These are phyloP conservation scores for Melampsora americana DNA, from an alignment of 1,284 basidiomycete genomes.

Conservation along the genomic window DNA sequence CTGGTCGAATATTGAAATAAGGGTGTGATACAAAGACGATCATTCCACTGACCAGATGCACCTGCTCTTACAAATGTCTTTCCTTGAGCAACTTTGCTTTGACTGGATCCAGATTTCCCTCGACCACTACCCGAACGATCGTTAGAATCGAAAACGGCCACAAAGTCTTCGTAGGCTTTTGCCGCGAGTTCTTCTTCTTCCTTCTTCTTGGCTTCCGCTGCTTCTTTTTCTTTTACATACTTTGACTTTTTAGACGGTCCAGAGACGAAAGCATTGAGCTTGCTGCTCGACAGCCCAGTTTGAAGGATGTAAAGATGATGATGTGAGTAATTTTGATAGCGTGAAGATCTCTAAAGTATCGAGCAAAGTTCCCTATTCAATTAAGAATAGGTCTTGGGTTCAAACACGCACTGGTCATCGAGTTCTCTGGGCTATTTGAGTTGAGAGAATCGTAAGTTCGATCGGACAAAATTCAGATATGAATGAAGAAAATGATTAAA, in stretches of 20 bases:
- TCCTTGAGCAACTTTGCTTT: conserved; percentile 52
- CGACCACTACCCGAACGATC: conserved; percentile 53
- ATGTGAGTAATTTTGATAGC: too few species aligned
- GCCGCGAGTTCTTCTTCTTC: conserved; percentile 54
- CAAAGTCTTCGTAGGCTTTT: conserved; percentile 71
- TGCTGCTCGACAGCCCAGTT: too few species aligned
- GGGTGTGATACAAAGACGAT: not conserved
- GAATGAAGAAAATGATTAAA: too few species aligned
- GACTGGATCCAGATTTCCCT: conserved; percentile 44
- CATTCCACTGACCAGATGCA: conserved; percentile 46
- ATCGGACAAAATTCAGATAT: too few species aligned
- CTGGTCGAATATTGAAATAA: not conserved
- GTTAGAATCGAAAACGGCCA: conserved; percentile 78
- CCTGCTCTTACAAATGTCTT: conserved; percentile 72
- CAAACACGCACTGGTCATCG: too few species aligned
- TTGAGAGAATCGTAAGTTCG: too few species aligned
- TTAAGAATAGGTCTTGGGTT: too few species aligned
- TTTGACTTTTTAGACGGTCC: conserved; percentile 59
- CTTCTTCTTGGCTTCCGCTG: conserved; percentile 75
- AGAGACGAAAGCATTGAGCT: conserved; percentile 51
- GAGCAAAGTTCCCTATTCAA: too few species aligned
- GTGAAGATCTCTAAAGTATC: too few species aligned
- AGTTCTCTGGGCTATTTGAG: too few species aligned
- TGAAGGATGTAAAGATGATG: too few species aligned
- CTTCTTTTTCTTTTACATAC: conserved; percentile 71